These are phyloP conservation scores for Saccharata proteae DNA, from an alignment of 2,329 filamentous ascomycete species.

Conservation along the genomic window DNA sequence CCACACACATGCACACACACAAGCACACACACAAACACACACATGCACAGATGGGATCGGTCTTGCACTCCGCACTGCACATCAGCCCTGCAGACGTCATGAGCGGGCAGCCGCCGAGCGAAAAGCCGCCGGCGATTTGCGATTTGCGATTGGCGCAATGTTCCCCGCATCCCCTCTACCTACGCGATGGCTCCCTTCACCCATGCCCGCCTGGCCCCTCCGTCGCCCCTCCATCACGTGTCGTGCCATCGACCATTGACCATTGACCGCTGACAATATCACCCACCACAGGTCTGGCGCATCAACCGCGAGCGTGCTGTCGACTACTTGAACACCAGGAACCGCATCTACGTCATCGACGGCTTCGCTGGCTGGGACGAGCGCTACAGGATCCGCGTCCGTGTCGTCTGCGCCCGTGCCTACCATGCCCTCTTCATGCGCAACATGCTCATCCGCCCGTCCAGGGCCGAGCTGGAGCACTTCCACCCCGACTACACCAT, in stretches of 20 bases:
- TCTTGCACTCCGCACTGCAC: too few relatives aligned
- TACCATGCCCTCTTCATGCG: conserved; percentile 99
- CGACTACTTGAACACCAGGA: conserved; percentile 98
- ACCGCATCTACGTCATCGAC: conserved; percentile 97
- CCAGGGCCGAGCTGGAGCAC: conserved; percentile 80
- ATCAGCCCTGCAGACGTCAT: conserved; percentile 19
- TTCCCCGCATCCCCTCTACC: conserved; percentile 21
- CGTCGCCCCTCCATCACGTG: conserved; percentile 14
- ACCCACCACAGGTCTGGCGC: conserved; percentile 69
- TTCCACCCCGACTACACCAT: conserved; percentile 99
- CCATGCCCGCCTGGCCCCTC: conserved; percentile 7
- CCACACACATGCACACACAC: not conserved
- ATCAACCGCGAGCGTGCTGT: conserved; percentile 98
- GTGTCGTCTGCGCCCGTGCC: conserved; percentile 94
- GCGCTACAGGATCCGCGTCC: conserved; percentile 94
- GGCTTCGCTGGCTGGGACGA: conserved; percentile 97
- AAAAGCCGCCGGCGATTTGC: too few relatives aligned
- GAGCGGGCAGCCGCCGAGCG: too few relatives aligned
- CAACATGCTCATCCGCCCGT: conserved; percentile 98
- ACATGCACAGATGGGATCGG: too few relatives aligned
- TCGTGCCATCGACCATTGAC: conserved; percentile 4
- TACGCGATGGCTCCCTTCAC: conserved; percentile 1
- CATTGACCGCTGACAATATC: conserved; percentile 21
- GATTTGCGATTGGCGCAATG: conserved; percentile 12
- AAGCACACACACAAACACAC: not conserved